Base-by-base conservation (phyloP, 192 early-diverging fungal genomes). In the Coemansia sp. region DNA sequence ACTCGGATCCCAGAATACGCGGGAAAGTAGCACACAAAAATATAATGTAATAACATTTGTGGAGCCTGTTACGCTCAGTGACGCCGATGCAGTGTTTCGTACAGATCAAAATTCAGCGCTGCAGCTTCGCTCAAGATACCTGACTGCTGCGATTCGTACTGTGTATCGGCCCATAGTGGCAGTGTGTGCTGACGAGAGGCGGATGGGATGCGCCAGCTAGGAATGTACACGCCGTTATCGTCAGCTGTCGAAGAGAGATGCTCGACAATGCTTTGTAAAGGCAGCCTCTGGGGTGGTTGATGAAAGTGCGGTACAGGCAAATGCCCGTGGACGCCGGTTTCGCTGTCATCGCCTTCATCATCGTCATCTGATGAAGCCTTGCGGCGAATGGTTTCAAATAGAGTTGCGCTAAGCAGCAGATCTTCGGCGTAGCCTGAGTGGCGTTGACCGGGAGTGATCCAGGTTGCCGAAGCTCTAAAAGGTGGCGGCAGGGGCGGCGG, bases 361-460 rank as follows among this genome's bases (percentile, higher is more conserved):
- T 72, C 76, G 22, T 66, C 67, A 25, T 70, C 64, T 7, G 57
- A 66, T 0, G 63, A 57, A 31, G 78, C 33, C 8, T 55, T 51
- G 52, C 72, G 66, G 30, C 78, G 78, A 42, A 81, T 81, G 42
- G 78, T 81, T 23, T 81, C 78, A 21, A 81, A 81, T 22, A 81
- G 70, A 25, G 78, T 74, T 11, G 78, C 78, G 23, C 59, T 81
- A 33, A 81, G 64, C 57, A 81, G 29, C 58, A 81, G 54, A 54
- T 81, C 70, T 52, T 81, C 78, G 3, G 73, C 60, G 50, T 72
- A 81, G n/a, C 78, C 78, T 1, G 74, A 81, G 64, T 72, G 63
- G 24, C 70, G 78, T 67, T 81, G 78, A 60, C 68, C 67, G 4
- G 78, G 78, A 7, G 78, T 73, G 29, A 76, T 76, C 78, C 78